Evolutionary conservation across 345 rosid species (phyloP).

Genomic region (Brassica napus): Da-Ae NC_063447.1:11641001-11641500

Average conservation of each 20-base stretch:
- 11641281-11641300: slow-evolving; percentile 36
- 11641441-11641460: slow-evolving; percentile 50
- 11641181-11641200: slow-evolving; percentile 6
- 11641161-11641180: slow-evolving; percentile 25
- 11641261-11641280: slow-evolving; percentile 32
- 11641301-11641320: slow-evolving; percentile 18
- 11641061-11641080: slow-evolving; percentile 10
- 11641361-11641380: background rate
- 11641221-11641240: slow-evolving; percentile 33
- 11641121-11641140: slow-evolving; percentile 22
- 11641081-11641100: background rate
- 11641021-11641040: slow-evolving; percentile 20
- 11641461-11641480: slow-evolving; percentile 39
- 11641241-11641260: background rate
- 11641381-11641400: slow-evolving; percentile 26
- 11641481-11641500: slow-evolving; percentile 40
- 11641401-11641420: slow-evolving; percentile 25
- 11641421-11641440: slow-evolving; percentile 7
- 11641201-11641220: slow-evolving; percentile 19
- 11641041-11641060: slow-evolving; percentile 18
- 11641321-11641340: slow-evolving; percentile 19
- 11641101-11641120: background rate
- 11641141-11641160: slow-evolving; percentile 13
- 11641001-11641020: slow-evolving; percentile 5
- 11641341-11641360: background rate